Base-by-base conservation (phyloP, 768 basidiomycete genomes). In the Rickenella mellea region DNA sequence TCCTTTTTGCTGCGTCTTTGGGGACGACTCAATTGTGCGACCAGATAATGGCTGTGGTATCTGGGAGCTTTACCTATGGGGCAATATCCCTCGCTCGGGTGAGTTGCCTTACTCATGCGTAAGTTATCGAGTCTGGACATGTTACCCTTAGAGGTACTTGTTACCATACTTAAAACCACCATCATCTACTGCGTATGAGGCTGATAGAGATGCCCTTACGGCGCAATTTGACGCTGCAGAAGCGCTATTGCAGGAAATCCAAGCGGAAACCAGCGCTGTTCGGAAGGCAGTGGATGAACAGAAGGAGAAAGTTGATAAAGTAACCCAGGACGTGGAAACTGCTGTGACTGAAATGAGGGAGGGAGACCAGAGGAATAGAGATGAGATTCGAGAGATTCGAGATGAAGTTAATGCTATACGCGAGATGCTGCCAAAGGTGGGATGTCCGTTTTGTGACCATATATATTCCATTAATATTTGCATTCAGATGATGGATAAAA, bases 161-260 rank as follows among this genome's bases (percentile, higher is more conserved):
- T 61, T 87, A 5, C 96, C 96, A 0, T 88, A 96, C 60, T 76
- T 99, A 5, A 77, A 75, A 56, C 93, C 96, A 1, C 94, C 96
- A 3, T 74, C 80, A 0, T 71, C 81, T 2, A 87, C 88, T 15
- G 84, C 90, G 4, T 97, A 97, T 59, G 87, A 94, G 64, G 74
- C 78, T 43, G 91, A 96, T 50, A 79, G 83, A 20, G 78, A 86
- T 52, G 83, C 82, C 0, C 70, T 99, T 43, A 78, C 78, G 6
- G 83, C 83, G 20, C 90, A 94, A 51, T 98, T 92, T 51, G 90
- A 93, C 55, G 85, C 82, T 3, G 87, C 89, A 3, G 86, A 89
- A 54, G 76, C 77, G 1, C 66, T 92, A 9, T 57, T 96, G 28
- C 78, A 77, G 49, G 84, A 89, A 45, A 86, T 96, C 31, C 82